Conservation (phyloP, 73 alveolate genomes). For the Stentor coeruleus region DNA sequence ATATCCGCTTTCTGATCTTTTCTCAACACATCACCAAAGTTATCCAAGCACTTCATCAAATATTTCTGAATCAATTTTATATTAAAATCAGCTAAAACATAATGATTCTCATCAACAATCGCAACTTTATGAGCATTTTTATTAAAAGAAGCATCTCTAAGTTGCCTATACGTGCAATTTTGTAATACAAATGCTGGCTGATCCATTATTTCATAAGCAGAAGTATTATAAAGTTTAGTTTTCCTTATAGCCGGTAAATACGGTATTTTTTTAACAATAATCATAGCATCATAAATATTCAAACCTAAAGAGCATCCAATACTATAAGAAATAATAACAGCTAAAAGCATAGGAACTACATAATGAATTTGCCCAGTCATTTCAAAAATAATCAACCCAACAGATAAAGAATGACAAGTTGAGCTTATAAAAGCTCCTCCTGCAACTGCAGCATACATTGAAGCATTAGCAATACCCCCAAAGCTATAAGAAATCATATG, state of each 20-base stretch:
- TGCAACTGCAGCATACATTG: constrained; percentile 65
- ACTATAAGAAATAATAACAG: constrained; percentile 72
- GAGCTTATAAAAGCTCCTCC: constrained; percentile 84
- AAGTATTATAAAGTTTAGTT: background rate
- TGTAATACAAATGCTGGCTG: background rate
- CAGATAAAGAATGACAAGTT: constrained; percentile 77
- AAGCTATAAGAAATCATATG: constrained; percentile 70
- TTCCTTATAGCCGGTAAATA: constrained; percentile 54
- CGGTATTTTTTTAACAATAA: constrained; percentile 76
- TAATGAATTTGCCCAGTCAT: constrained; percentile 70
- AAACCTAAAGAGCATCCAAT: constrained; percentile 66
- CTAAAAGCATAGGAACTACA: constrained; percentile 66
- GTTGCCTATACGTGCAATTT: background rate
- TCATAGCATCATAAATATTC: constrained; percentile 77
- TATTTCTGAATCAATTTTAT: too few relatives aligned
- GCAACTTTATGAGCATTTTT: background rate
- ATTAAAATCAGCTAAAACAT: background rate
- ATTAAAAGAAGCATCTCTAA: background rate
- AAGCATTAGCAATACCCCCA: constrained; percentile 13
- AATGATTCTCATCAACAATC: background rate
- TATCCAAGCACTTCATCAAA: background rate
- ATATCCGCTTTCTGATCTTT: background rate
- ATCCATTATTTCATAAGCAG: background rate
- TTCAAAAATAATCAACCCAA: constrained; percentile 85
- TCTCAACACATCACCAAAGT: background rate